A percentile compares a stretch with the other conserved stretches of the same genome.
These are phyloP conservation scores for Blastocystis sp. DNA, from an alignment of 352 stramenopile genomes.

Conservation along the genomic window DNA sequence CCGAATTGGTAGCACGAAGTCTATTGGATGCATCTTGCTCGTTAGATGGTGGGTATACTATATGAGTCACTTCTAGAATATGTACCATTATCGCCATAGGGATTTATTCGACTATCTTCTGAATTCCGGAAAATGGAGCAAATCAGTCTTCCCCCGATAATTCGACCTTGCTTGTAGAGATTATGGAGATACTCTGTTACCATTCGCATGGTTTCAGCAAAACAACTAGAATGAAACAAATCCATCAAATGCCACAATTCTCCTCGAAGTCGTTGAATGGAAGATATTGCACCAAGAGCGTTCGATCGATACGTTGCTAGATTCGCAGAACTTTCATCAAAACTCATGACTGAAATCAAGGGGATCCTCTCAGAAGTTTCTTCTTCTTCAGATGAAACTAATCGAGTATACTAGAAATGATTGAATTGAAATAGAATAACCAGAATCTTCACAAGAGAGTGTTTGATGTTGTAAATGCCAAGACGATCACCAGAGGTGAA, in stretches of 20 bases:
- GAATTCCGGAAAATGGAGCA: background rate
- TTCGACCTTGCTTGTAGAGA: background rate
- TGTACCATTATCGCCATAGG: background rate
- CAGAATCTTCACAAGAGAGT: conserved; percentile 39
- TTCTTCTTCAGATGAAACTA: no score
- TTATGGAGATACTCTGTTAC: conserved; percentile 7
- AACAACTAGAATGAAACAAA: background rate
- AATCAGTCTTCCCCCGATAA: conserved; percentile 33
- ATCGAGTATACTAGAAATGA: conserved; percentile 16
- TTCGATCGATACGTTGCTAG: background rate
- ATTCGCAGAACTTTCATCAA: background rate
- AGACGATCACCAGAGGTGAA: conserved; percentile 43
- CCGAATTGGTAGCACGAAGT: background rate
- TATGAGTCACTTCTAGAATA: background rate
- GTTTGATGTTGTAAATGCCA: conserved; percentile 54
- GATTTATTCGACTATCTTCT: background rate
- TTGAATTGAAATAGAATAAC: background rate
- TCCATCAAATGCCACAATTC: background rate
- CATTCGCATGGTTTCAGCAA: conserved; percentile 23
- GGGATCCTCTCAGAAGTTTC: background rate
- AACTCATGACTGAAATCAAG: conserved; percentile 1
- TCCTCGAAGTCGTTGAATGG: conserved; percentile 16
- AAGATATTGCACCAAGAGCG: background rate
- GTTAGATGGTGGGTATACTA: conserved; percentile 11
- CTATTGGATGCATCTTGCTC: conserved; percentile 50